Conservation (phyloP, 768 basidiomycete species). For the Lactarius trivialis region DNA sequence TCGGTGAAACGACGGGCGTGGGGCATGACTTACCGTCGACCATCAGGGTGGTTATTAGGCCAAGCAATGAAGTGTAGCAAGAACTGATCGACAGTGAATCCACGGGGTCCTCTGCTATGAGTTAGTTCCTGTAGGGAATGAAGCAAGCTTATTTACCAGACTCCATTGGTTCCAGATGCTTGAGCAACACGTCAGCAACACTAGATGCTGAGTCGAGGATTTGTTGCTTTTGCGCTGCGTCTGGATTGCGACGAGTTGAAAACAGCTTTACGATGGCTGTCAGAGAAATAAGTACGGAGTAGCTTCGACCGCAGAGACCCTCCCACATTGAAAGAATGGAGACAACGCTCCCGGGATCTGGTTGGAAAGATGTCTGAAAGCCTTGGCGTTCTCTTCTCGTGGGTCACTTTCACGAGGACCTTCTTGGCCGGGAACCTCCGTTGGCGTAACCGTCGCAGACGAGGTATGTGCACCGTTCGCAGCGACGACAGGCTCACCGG, state of each 20-base stretch:
- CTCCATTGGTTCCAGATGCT: constrained; percentile 52
- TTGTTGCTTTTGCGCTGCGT: constrained; percentile 69
- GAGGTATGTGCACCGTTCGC: constrained; percentile 24
- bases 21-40: constrained; percentile 46
- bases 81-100: constrained; percentile 41
- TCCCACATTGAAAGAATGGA: constrained; percentile 80
- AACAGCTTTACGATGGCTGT: constrained; percentile 84
- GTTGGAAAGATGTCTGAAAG: constrained; percentile 72
- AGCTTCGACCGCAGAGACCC: background rate
- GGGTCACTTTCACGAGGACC: constrained; percentile 37
- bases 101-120: constrained; percentile 24
- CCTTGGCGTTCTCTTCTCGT: constrained; percentile 61
- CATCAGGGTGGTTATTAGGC: constrained; percentile 44
- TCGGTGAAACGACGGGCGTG: constrained; percentile 1
- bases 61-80: constrained; percentile 50
- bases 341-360: constrained; percentile 68
- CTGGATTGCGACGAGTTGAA: constrained; percentile 71
- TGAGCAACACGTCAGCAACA: constrained; percentile 65
- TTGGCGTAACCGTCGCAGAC: constrained; percentile 20
- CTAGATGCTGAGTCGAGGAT: constrained; percentile 61
- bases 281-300: constrained; percentile 1
- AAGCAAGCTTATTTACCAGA: constrained; percentile 40
- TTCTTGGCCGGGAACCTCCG: constrained; percentile 24
- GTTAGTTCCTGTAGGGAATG: background rate
- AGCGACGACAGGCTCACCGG: constrained; percentile 12